Base-by-base conservation (phyloP, 192 early-diverging fungal genomes). In the Endogone sp. region DNA sequence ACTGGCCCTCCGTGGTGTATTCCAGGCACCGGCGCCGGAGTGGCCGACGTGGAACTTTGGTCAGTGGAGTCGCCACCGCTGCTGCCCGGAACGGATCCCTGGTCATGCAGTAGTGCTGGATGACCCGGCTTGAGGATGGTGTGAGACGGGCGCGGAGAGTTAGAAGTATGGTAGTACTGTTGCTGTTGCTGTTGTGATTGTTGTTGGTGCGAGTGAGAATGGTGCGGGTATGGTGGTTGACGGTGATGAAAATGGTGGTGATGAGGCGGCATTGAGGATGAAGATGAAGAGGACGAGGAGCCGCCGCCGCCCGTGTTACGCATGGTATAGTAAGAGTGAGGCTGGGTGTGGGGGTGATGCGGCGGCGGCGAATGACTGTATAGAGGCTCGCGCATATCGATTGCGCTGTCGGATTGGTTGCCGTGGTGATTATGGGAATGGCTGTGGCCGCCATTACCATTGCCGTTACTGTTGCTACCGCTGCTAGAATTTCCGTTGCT, bases 401-500 rank as follows among this genome's bases (percentile, higher is more conserved):
- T 23, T 22, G 24, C 59, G 59, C 59, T 60, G 22, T 23, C 22
- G 10, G 59, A 60, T 28, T 60, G 59, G 21, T 28, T 49, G 37
- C 22, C 59, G 2, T 60, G 59, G 59, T 26, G 55, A 56, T 56
- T 56, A 56, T 56, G 11, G 55, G n/a, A 56, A 56, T 56, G 59
- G 59, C 59, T 21, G 27, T 60, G 22, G 8, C 59, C 59, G 22
- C 59, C 59, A 60, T 60, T 60, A 21, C 59, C 59, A 22, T 60
- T 60, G 22, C 59, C 59, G 27, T 60, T 60, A 22, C 59, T 28
- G 27, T 60, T 60, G 59, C 24, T 26, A 22, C 59, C 2, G 1
- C 59, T 60, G 59, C 59, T 60, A 21, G 24, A 26, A 22, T 60
- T 60, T 6, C 59, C 59, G 59, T 60, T 60, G 9, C 59, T 28